Percentiles rank a stretch among this genome's conserved stretches.
Evolutionary conservation across 257 asterid species (phyloP).

Genomic region (Solanum stenotomum): DNA sequence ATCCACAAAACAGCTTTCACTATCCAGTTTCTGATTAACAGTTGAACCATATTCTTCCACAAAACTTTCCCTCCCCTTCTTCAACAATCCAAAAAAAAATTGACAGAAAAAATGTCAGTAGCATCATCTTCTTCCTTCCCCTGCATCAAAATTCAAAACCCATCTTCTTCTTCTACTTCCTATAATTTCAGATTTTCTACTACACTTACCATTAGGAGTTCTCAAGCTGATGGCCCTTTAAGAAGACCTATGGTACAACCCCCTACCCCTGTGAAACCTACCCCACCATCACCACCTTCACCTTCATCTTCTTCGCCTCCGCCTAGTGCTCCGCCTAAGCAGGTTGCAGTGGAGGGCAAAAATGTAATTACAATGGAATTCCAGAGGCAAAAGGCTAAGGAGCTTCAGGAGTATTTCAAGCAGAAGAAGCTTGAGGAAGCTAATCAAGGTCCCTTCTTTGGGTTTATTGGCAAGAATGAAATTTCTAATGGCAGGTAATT

Average conservation of each 20-base stretch:
- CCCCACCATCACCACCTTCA: constrained; percentile 44
- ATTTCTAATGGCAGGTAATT: constrained; percentile 87
- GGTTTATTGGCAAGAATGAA: constrained; percentile 83
- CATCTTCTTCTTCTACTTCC: constrained; percentile 19
- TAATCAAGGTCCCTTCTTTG: constrained; percentile 88
- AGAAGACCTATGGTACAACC: constrained; percentile 31
- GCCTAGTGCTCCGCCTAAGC: constrained; percentile 29
- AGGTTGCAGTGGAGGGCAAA: constrained; percentile 35
- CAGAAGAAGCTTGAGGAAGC: constrained; percentile 83
- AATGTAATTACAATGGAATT: constrained; percentile 66
- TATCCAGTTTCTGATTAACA: neutral
- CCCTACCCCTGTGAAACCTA: constrained; percentile 71
- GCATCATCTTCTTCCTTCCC: constrained; percentile 48
- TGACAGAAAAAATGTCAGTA: constrained; percentile 21
- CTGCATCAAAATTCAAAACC: constrained; percentile 37
- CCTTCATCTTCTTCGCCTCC: constrained; percentile 29
- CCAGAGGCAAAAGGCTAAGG: constrained; percentile 96
- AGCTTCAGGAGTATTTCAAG: constrained; percentile 86
- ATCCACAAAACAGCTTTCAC: constrained; percentile 21
- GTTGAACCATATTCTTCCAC: neutral
- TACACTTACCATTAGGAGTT: constrained; percentile 39
- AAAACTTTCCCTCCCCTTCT: neutral
- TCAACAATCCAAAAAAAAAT: neutral
- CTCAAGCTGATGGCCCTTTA: constrained; percentile 85
- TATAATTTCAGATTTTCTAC: constrained; percentile 38